Percentiles rank a stretch among this genome's conserved stretches.
Conservation (phyloP, 176 grass and related monocot genomes). For the Secale cereale region DNA sequence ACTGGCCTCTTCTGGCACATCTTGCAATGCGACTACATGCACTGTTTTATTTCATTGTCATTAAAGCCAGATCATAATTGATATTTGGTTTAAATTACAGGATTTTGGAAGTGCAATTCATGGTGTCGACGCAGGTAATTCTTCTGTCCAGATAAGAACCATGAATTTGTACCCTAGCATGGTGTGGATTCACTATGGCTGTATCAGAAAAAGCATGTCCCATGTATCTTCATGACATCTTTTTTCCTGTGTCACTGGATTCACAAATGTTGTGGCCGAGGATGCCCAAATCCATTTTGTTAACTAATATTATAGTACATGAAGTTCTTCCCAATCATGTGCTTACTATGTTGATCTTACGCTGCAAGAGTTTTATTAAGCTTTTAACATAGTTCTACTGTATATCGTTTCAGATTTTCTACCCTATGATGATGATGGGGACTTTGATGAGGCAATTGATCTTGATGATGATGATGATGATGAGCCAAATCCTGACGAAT, state of each 20-base stretch:
- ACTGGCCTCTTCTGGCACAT: neutral
- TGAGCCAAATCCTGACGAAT: constrained; percentile 56
- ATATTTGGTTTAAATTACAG: constrained; percentile 42
- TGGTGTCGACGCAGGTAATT: constrained; percentile 75
- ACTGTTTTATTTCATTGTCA: neutral
- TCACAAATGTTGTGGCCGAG: neutral
- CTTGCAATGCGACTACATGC: neutral
- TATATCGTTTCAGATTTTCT: constrained; percentile 67
- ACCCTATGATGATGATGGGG: constrained; percentile 79
- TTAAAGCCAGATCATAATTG: constrained; percentile 20
- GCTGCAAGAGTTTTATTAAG: neutral
- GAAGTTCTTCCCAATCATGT: neutral
- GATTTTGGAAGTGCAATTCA: constrained; percentile 89
- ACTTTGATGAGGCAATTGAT: constrained; percentile 59
- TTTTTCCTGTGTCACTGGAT: neutral
- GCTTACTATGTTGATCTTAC: neutral
- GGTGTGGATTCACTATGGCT: neutral
- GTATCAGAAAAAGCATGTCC: neutral
- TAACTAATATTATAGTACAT: neutral
- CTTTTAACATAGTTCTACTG: constrained; percentile 1
- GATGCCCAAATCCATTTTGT: neutral
- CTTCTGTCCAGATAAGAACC: constrained; percentile 27
- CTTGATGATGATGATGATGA: constrained; percentile 35
- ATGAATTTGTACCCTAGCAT: neutral
- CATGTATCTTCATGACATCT: neutral